Evolutionary conservation across 192 early-diverging fungal species (phyloP).

Genomic region (Mortierella hygrophila): DNA sequence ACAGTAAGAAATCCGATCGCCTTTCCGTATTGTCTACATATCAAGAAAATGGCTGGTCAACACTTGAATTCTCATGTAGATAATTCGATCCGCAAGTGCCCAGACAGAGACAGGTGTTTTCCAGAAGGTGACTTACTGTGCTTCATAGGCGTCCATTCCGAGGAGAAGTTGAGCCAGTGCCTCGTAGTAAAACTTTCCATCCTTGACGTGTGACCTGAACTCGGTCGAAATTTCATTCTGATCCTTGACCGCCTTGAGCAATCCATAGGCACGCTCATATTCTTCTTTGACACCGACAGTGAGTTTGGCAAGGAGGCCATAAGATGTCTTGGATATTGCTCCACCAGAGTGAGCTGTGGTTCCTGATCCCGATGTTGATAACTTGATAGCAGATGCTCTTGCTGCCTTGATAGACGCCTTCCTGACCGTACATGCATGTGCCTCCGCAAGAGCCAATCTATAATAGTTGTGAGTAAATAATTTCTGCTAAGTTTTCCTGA

Average conservation of each 20-base stretch:
- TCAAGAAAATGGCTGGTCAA: background rate
- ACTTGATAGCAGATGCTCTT: conserved; percentile 26
- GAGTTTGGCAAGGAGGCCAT: conserved; percentile 66
- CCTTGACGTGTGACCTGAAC: conserved; percentile 64
- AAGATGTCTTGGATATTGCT: conserved; percentile 54
- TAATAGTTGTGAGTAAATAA: background rate
- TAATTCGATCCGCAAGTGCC: background rate
- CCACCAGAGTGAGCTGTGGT: background rate
- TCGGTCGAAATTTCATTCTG: conserved; percentile 65
- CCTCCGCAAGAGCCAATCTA: conserved; percentile 69
- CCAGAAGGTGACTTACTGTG: conserved; percentile 53
- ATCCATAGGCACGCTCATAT: conserved; percentile 69
- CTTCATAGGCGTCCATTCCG: conserved; percentile 69
- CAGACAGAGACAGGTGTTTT: background rate
- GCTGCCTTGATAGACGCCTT: conserved; percentile 61
- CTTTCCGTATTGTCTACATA: conserved; percentile 63
- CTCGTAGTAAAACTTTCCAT: conserved; percentile 59
- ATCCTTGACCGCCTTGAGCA: conserved; percentile 65
- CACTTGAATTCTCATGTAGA: background rate
- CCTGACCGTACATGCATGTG: conserved; percentile 66
- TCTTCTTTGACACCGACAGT: conserved; percentile 68
- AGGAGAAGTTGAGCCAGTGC: conserved; percentile 67
- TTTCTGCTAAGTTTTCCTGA: too few species aligned
- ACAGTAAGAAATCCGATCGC: conserved; percentile 68
- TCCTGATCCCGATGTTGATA: conserved; percentile 2